Evolutionary conservation across 495 filamentous ascomycete genomes (phyloP).

Genomic region (Thermothielavioides terrestris): DNA sequence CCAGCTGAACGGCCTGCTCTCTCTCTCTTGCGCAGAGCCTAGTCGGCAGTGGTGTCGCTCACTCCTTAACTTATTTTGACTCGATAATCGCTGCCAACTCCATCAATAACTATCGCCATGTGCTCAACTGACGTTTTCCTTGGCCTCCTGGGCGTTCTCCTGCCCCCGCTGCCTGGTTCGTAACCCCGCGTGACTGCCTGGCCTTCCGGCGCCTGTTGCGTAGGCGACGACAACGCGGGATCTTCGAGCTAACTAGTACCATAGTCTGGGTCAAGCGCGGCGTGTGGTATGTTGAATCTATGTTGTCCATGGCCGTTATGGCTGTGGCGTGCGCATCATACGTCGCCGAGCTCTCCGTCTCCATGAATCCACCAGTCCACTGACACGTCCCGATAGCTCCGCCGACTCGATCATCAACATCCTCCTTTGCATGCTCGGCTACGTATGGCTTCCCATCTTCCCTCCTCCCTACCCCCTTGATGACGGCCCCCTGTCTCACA

Average conservation of each 20-base stretch:
- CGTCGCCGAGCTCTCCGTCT: no score
- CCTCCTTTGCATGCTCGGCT: constrained; percentile 81
- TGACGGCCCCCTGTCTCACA: constrained; percentile 1
- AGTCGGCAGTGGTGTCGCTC: not conserved
- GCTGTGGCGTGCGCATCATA: no score
- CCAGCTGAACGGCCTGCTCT: no score
- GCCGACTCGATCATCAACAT: constrained; percentile 94
- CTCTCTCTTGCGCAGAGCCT: no score
- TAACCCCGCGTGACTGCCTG: constrained; percentile 13
- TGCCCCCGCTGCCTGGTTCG: constrained; percentile 87
- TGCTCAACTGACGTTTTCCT: constrained; percentile 82
- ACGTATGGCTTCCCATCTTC: constrained; percentile 34
- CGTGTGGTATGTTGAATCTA: no score
- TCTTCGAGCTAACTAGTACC: not conserved
- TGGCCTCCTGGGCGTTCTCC: constrained; percentile 78
- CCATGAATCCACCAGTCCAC: no score
- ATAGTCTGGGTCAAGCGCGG: constrained; percentile 93
- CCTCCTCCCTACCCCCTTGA: not conserved
- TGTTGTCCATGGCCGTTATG: no score
- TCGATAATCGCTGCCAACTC: no score
- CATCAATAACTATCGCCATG: constrained; percentile 28
- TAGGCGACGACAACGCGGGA: constrained; percentile 12
- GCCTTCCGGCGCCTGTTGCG: not conserved
- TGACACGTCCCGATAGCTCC: no score
- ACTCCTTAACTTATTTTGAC: no score